These are phyloP conservation scores for Tremella mesenterica DNA, from an alignment of 768 basidiomycete species.

Conservation along the genomic window DNA sequence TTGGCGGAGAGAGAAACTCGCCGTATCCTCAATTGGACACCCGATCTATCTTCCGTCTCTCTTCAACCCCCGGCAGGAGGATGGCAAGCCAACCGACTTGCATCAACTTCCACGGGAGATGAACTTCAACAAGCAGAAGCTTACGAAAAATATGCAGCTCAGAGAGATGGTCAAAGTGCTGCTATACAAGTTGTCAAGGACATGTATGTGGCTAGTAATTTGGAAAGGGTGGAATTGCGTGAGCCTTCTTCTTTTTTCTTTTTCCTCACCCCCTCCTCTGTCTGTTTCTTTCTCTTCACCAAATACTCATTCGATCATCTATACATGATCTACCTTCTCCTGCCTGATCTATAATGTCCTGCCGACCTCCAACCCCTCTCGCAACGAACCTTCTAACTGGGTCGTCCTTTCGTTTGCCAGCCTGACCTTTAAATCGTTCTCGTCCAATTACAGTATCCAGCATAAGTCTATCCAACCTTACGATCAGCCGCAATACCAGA, in stretches of 20 bases:
- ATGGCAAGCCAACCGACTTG: conserved; percentile 10
- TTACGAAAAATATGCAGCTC: conserved; percentile 14
- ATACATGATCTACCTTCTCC: no score
- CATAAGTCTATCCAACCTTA: no score
- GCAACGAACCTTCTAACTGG: no score
- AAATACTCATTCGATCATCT: background rate
- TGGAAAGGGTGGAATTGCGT: conserved; percentile 27
- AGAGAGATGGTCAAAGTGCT: conserved; percentile 19
- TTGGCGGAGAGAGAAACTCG: conserved; percentile 5
- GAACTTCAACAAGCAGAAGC: conserved; percentile 8
- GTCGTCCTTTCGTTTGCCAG: no score
- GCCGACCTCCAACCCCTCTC: no score
- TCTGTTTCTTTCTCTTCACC: background rate
- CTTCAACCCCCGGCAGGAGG: conserved; percentile 8
- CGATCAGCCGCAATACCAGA: conserved; percentile 68
- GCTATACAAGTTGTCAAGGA: conserved; percentile 31
- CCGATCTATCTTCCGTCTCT: conserved; percentile 18
- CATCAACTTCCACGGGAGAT: background rate
- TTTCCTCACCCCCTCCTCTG: background rate
- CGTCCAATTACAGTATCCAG: no score
- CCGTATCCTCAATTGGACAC: conserved; percentile 2
- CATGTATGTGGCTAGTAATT: conserved; percentile 20
- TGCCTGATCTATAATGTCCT: no score
- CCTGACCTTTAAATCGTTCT: no score
- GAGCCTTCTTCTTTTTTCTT: background rate